These are phyloP conservation scores for Leucocoprinus leucothites DNA, from an alignment of 768 basidiomycete genomes.

Conservation along the genomic window DNA sequence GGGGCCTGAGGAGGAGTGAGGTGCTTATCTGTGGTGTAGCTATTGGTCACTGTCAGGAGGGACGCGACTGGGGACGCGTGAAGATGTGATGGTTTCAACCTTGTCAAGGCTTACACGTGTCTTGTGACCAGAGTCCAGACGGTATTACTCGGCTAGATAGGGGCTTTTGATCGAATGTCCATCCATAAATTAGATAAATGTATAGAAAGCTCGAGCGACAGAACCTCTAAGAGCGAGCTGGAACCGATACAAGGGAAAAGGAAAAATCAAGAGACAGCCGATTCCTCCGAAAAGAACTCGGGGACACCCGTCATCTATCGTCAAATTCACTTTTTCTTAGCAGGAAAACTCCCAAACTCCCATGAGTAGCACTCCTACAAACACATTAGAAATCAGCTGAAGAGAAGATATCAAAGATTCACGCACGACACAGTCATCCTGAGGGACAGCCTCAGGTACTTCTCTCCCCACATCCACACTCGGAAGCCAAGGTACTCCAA, in stretches of 20 bases:
- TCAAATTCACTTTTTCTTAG: neutral
- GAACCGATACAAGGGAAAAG: no score
- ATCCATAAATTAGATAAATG: no score
- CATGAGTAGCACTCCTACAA: conserved; percentile 66
- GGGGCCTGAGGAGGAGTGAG: neutral
- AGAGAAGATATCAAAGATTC: neutral
- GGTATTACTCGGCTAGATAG: no score
- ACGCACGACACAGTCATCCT: conserved; percentile 74
- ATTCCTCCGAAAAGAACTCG: neutral
- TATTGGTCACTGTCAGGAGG: neutral
- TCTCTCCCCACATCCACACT: conserved; percentile 58
- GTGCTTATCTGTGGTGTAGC: no score
- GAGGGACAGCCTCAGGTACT: conserved; percentile 50
- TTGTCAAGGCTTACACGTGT: neutral
- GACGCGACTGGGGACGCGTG: no score
- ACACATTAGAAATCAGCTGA: neutral
- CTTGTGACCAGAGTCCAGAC: neutral
- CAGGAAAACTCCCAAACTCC: conserved; percentile 54
- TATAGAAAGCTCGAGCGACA: no score
- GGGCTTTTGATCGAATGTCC: no score
- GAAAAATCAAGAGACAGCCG: no score
- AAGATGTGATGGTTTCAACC: neutral
- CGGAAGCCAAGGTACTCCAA: conserved; percentile 69
- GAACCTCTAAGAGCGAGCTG: no score
- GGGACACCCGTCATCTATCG: neutral